phyloP scores from a whole-genome alignment of 768 basidiomycete genomes.

The Gloeopeniophorella convolvens region DNA sequence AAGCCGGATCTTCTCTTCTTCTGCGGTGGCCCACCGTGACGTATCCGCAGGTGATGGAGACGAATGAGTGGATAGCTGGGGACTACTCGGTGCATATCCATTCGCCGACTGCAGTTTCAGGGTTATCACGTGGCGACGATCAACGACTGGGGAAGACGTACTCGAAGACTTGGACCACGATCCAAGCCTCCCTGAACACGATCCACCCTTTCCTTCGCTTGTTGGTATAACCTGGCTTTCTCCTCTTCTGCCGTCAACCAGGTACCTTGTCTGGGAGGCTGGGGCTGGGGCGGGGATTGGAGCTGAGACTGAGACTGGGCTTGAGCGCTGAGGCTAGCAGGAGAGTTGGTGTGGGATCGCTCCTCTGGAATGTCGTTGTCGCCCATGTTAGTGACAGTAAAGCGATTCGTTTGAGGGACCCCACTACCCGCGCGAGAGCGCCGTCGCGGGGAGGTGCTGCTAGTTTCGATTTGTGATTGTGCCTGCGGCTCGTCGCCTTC shows the following conservation, averaged over 20 bases:
- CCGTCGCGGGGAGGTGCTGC: conserved; percentile 19
- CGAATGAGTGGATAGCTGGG: conserved; percentile 22
- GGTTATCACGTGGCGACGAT: neutral
- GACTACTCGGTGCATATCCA: conserved; percentile 15
- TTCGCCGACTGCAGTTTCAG: conserved; percentile 1
- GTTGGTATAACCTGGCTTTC: conserved; percentile 36
- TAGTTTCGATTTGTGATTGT: conserved; percentile 6
- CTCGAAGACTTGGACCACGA: conserved; percentile 26
- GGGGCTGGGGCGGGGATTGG: neutral
- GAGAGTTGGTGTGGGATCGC: conserved; percentile 30
- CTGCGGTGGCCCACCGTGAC: conserved; percentile 56
- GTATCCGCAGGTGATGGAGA: conserved; percentile 2
- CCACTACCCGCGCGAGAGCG: conserved; percentile 30
- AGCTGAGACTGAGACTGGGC: conserved; percentile 3
- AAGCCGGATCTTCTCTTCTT: conserved; percentile 70
- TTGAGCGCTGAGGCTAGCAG: neutral
- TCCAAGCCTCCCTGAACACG: conserved; percentile 32
- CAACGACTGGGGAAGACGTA: conserved; percentile 5
- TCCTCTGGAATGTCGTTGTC: conserved; percentile 36
- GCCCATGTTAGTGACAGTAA: conserved; percentile 38
- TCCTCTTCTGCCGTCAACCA: conserved; percentile 39
- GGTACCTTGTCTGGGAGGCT: neutral
- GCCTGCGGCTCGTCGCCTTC: conserved; percentile 10
- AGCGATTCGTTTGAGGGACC: conserved; percentile 24
- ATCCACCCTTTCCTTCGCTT: conserved; percentile 35